Conservation (phyloP, 441 rosid species). For the Syzygium syzygioides region DNA sequence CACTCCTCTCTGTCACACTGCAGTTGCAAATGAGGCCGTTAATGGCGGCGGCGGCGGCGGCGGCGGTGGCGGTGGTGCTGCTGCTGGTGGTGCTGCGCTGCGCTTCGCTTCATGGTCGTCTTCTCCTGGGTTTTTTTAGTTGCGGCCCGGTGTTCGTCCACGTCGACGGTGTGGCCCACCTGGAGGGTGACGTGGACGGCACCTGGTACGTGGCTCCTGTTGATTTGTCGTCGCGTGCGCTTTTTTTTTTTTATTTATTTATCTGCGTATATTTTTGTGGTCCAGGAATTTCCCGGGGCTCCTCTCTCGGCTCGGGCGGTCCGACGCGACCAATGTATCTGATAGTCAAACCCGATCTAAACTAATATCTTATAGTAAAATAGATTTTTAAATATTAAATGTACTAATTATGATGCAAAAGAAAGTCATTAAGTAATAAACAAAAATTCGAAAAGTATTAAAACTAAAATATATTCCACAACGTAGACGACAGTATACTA, state of each 20-base stretch:
- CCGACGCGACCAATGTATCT: not conserved
- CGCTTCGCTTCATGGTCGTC: not conserved
- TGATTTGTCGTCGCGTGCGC: not conserved
- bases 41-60: not conserved
- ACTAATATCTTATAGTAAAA: not conserved
- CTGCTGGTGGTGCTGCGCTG: not conserved
- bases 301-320: not conserved
- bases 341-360: not conserved
- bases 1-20: slow-evolving; percentile 1
- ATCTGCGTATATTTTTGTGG: not conserved
- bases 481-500: not conserved
- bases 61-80: not conserved
- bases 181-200: not conserved
- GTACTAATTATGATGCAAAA: not conserved
- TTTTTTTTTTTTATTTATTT: not conserved
- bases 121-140: not conserved
- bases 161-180: not conserved
- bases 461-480: not conserved
- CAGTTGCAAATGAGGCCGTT: slow-evolving; percentile 14
- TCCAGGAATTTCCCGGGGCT: not conserved
- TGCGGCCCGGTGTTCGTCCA: not conserved
- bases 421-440: not conserved
- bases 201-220: not conserved
- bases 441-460: no score
- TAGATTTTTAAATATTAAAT: not conserved